phyloP scores from a whole-genome alignment of 345 rosid species.

The Boechera retrofracta region DNA sequence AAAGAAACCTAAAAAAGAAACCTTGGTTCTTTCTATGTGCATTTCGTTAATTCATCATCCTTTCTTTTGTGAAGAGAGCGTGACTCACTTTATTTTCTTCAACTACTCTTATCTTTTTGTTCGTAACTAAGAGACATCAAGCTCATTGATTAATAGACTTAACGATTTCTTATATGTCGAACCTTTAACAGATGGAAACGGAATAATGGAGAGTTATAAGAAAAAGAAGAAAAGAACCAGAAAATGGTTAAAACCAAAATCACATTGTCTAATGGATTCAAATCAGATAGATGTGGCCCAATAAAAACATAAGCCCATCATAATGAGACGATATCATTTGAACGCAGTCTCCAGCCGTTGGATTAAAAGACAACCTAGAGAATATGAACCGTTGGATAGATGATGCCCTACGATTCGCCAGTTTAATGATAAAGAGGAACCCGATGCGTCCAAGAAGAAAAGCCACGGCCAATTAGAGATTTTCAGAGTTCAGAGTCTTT shows the following conservation, averaged over 20 bases:
- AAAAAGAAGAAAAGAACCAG: too few relatives aligned
- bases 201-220: not conserved
- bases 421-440: conserved; percentile 21
- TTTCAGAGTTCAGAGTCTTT: not conserved
- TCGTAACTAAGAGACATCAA: too few relatives aligned
- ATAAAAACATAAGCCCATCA: conserved; percentile 2
- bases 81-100: conserved; percentile 19
- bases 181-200: not conserved
- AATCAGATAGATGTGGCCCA: not conserved
- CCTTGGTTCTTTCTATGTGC: conserved; percentile 11
- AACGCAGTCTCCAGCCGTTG: conserved; percentile 13
- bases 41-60: conserved; percentile 2
- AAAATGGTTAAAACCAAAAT: not conserved
- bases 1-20: not conserved
- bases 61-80: conserved; percentile 24
- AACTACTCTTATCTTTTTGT: not conserved
- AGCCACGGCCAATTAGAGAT: conserved; percentile 12
- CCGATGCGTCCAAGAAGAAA: conserved; percentile 39
- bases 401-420: conserved; percentile 34
- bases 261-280: not conserved
- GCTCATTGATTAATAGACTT: too few relatives aligned
- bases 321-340: not conserved
- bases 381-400: conserved; percentile 37
- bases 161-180: too few relatives aligned
- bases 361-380: conserved; percentile 3